Base-by-base conservation (phyloP, 1,284 basidiomycete species). In the Rhodotorula sp. region DNA sequence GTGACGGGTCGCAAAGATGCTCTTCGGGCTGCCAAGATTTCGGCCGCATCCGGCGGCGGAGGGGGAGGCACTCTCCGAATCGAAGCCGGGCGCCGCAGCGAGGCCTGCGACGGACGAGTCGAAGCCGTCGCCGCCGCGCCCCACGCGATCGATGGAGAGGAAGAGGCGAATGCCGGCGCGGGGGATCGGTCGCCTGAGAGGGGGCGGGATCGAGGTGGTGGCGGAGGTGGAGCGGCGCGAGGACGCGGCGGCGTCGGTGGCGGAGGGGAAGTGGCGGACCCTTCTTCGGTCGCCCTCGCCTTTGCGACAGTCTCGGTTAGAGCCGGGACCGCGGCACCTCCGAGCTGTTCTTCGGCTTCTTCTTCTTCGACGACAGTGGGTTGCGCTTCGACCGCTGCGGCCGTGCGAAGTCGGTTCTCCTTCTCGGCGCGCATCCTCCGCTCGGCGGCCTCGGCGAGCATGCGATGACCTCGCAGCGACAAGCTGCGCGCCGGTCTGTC, bases 381-480 rank as follows among this genome's bases (percentile, higher is more conserved):
- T n/a, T 26, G 18, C n/a, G 49, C 21, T 21, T 15, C 10, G 34
- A 14, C 29, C 23, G 46, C 49, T 23, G 48, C 21, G 20, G 57
- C 48, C 0, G 29, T 3, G 10, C 47, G 4, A 21, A 39, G n/a
- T 43, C 64, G 60, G 21, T 59, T 58, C 21, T 62, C 69, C 26
- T 63, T 54, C 26, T 68, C 73, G 26, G 58, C 39, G 8, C 46
- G 57, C 23, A 71, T 54, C 52, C 74, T 47, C 31, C 74, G 56
- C 54, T 76, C 74, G 0, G 74, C 74, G n/a, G 74, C 74, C n/a
- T 73, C 65, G 15, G 69, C 74, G 5, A 73, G 68, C 43, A 69
- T 46, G 4, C 72, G 47, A 18, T 64, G 65, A 21, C 69, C 72
- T 6, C 57, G 43, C 10, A 64, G 39, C 15, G 56, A 61, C 15